Evolutionary conservation across 106 monocot genomes (phyloP), one percentile per base, ranked within the genome.

Genomic region (Chionographis japonica): DNA sequence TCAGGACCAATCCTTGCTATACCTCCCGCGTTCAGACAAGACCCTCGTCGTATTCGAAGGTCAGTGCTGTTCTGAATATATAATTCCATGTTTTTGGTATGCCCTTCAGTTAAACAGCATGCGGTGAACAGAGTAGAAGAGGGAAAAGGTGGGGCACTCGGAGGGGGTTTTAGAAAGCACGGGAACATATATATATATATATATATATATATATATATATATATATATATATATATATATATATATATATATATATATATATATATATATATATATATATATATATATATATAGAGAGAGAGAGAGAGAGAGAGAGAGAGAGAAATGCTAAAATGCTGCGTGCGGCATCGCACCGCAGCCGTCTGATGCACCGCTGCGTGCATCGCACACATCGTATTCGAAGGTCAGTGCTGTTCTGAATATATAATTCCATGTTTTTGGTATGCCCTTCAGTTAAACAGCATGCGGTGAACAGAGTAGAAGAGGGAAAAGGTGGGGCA

Each of bases 21-120:
- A 39, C 61, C 97, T 51, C 80, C 84, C 56, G 68, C 77, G 63
- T 85, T 98, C 63, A 80, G 73, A 14, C 98, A 80, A 8, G 98
- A 99, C 81, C 93, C 93, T 67, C 85, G 98, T 40, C 87, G 85
- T 36, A 60, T 99, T 50, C 71, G 92, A 73, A 99, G 98, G 98
- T 99, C 39, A 60, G n/a, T 62, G 18, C 14, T 50, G 37, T 17
- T 59, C 1, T 71, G 1, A 15, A 50, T 46, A n/a, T n/a, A 39
- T 27, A n/a, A 40, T 1, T 40, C 16, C 38, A 46, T 51, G 56
- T 12, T 37, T 36, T 17, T 50, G 46, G 3, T 67, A 13, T 18
- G 42, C 16, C 49, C 37, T 63, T 15, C 67, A 78, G 78, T 40
- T 78, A 78, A 35, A 72, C 72, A 73, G 78, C 72, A 43, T 72